Evolutionary conservation across 2,329 filamentous ascomycete species (phyloP), one percentile per base, ranked within the genome.

Genomic region (Aureobasidium leucospermi): DNA sequence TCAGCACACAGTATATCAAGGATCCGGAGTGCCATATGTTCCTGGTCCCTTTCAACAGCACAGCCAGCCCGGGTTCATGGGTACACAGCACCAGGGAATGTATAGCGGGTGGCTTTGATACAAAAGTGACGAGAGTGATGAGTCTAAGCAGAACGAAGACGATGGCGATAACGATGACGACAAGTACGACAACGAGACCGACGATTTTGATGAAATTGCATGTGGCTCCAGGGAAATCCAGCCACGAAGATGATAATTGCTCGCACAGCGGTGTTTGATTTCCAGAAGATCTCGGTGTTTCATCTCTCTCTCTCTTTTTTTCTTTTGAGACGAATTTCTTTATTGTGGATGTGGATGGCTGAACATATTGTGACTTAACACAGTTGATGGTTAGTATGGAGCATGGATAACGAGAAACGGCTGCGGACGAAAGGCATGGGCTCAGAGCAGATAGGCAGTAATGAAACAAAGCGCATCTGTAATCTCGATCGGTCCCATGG

Each of bases 141-240:
- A 28, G 23, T 23, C 23, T 23, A 23, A 23, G 23, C 23, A 32
- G 51, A 9, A 36, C 38, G 51, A 55, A 55, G 51, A 45, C 5
- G 36, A 32, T 38, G 28, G 19, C 34, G 53, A 34, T 31, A 57
- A 57, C 31, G 53, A 47, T 45, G 29, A 57, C 23, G 53, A 39
- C 53, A 47, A 57, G 42, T 19, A 57, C 41, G 42, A 46, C 41
- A 38, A 57, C 36, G 53, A 53, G 36, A 57, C 10, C 31, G 42
- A 57, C 53, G 53, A 47, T n/a, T 23, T 23, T 55, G 51, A 55
- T n/a, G 51, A 55, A 55, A 43, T 45, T 55, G 51, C 51, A 55
- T 43, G 39, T 34, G 39, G 38, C 38, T 43, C 39, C 6, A 29
- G 39, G 39, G 34, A 9, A 16, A 41, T 41, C 13, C 36, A 41